Conservation (phyloP, 1,139 yeast species). For the Kodamaea plutei region DNA sequence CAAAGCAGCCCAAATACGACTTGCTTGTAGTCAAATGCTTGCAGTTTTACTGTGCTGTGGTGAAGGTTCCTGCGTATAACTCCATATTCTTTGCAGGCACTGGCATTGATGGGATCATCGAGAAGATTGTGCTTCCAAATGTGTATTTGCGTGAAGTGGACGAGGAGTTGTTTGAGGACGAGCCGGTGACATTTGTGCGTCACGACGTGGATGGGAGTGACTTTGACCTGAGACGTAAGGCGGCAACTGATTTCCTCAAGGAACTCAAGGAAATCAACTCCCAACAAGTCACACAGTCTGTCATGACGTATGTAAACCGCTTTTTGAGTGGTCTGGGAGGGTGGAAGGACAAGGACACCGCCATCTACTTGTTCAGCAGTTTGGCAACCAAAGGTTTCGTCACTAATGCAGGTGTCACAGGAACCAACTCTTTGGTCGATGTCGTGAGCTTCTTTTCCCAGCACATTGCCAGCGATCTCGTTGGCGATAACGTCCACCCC, state of each 20-base stretch:
- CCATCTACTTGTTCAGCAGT: constrained; percentile 80
- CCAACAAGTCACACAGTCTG: constrained; percentile 66
- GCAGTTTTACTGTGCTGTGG: constrained; percentile 77
- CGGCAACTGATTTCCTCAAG: constrained; percentile 85
- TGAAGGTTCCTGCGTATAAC: constrained; percentile 62
- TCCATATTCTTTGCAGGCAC: constrained; percentile 58
- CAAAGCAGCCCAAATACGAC: constrained; percentile 76
- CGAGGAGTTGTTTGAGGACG: constrained; percentile 93
- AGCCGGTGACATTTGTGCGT: constrained; percentile 88
- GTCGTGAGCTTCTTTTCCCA: constrained; percentile 80
- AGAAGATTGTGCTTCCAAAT: constrained; percentile 84
- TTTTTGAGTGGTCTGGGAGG: constrained; percentile 48
- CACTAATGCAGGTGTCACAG: constrained; percentile 82
- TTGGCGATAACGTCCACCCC: constrained; percentile 50
- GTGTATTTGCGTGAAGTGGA: constrained; percentile 80
- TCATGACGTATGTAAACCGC: constrained; percentile 69
- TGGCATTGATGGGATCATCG: constrained; percentile 67
- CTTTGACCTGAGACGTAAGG: constrained; percentile 84
- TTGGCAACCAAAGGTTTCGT: constrained; percentile 88
- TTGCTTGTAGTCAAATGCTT: constrained; percentile 77
- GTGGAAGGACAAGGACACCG: constrained; percentile 88
- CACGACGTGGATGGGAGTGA: constrained; percentile 95
- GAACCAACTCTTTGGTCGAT: constrained; percentile 79
- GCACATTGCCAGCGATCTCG: constrained; percentile 78
- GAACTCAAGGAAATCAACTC: constrained; percentile 83